Conservation (phyloP, 2,329 filamentous ascomycete species). For the Fusarium sp. region DNA sequence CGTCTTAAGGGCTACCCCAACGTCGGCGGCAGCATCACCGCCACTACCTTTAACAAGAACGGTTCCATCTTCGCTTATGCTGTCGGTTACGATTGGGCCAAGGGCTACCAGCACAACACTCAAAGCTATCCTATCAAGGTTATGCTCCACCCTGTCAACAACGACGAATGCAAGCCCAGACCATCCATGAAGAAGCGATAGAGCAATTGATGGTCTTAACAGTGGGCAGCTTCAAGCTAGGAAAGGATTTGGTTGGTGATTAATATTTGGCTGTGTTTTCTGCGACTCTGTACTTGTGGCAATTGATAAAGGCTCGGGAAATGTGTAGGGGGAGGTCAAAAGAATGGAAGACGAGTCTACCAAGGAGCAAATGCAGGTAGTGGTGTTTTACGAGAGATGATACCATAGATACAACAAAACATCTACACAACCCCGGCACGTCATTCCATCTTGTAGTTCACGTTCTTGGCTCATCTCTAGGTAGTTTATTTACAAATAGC, state of each 20-base stretch:
- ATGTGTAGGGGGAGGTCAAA: slow-evolving; percentile 21
- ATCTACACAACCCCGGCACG: slow-evolving; percentile 25
- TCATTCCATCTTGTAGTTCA: background rate
- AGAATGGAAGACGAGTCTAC: slow-evolving; percentile 18
- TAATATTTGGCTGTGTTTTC: slow-evolving; percentile 32
- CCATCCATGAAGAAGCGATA: slow-evolving; percentile 70
- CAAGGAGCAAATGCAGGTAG: slow-evolving; percentile 24
- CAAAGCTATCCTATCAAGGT: slow-evolving; percentile 81
- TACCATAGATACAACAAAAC: slow-evolving; percentile 44
- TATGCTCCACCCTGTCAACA: slow-evolving; percentile 81
- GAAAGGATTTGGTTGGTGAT: slow-evolving; percentile 9
- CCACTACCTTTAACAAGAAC: slow-evolving; percentile 89
- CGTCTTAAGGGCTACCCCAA: slow-evolving; percentile 88
- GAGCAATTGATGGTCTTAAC: slow-evolving; percentile 14
- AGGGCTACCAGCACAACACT: slow-evolving; percentile 89
- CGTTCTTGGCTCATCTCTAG: background rate
- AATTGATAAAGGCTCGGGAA: slow-evolving; percentile 14
- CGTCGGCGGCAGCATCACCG: slow-evolving; percentile 86
- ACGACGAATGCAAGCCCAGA: slow-evolving; percentile 71
- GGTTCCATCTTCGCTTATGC: slow-evolving; percentile 90
- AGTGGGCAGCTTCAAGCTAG: background rate
- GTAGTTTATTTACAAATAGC: background rate
- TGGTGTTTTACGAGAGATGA: slow-evolving; percentile 46
- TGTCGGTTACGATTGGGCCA: slow-evolving; percentile 97
- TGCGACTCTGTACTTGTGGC: slow-evolving; percentile 31